Base-by-base conservation (phyloP, 1,139 yeast species). In the Yamadazyma dendronema region DNA sequence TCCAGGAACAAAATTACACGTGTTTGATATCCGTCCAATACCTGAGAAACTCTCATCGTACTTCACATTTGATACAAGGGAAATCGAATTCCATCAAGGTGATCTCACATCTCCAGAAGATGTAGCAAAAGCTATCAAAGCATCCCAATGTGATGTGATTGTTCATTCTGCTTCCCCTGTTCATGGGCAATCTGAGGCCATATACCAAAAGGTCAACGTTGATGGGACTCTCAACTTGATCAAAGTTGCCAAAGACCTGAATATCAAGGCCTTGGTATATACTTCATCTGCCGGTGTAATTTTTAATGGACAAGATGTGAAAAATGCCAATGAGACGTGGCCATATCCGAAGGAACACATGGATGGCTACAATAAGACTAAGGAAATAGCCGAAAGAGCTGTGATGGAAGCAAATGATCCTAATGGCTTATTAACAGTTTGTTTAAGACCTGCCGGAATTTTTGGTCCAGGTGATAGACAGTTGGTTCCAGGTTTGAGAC, bases 391-490 rank as follows among this genome's bases (percentile, higher is more conserved):
- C 0, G 99, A 94, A 62, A 75, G 73, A 21, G 76, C 81, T 60
- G 96, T 90, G 2, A 70, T 90, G 56, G 65, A 74, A 27, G 86
- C 95, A 14, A 81, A 86, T 56, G 73, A 69, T 48, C 60, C 66
- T 1, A 33, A 69, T n/a, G 72, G 73, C 6, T 76, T 86, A 42
- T 62, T 72, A 35, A 92, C 98, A 0, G 84, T 87, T 29, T 90
- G 97, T 4, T 65, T 94, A 39, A 79, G 99, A 47, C 98, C 98
- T 2, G 97, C 98, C 0, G 99, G 98, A 27, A 89, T 94, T 34
- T 92, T 94, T 65, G 99, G 98, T 4, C 98, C 98, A 4, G 98
- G 98, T 31, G 98, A 94, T 61, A 79, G 98, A 44, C 99, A 94
- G 60, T 68, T 92, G 54, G 92, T 94, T 34, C 98, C 98, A 4